Percentiles rank a stretch among this genome's conserved stretches.
phyloP scores from a whole-genome alignment of 176 grass and related monocot genomes.

The Elaeis guineensis region DNA sequence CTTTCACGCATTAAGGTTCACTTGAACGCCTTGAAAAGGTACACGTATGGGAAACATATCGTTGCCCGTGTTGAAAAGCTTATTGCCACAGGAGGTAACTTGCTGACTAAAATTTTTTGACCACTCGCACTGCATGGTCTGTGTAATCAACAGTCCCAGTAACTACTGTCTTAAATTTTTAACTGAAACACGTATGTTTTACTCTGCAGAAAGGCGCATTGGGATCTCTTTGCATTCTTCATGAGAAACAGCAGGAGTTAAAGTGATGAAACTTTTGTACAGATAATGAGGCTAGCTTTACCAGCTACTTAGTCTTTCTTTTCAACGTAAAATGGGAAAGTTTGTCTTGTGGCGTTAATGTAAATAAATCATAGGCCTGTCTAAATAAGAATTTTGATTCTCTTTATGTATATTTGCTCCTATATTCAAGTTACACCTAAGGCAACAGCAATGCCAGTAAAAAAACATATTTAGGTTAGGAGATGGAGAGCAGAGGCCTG shows the following conservation, averaged over 20 bases:
- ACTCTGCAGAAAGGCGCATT: slow-evolving; percentile 44
- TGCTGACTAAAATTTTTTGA: too few species aligned
- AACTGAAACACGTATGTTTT: background rate
- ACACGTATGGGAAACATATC: slow-evolving; percentile 9
- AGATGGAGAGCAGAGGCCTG: background rate
- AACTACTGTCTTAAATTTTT: background rate
- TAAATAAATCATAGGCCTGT: slow-evolving; percentile 83
- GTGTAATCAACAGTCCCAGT: background rate
- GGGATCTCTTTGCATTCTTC: slow-evolving; percentile 35
- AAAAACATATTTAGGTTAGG: slow-evolving; percentile 6
- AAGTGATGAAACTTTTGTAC: slow-evolving; percentile 58
- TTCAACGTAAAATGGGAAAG: slow-evolving; percentile 38
- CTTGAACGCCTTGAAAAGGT: slow-evolving; percentile 5
- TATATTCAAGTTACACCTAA: slow-evolving; percentile 9
- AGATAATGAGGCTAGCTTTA: slow-evolving; percentile 81
- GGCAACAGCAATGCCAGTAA: slow-evolving; percentile 6
- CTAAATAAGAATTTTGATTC: slow-evolving; percentile 64
- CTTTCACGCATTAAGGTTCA: slow-evolving; percentile 13
- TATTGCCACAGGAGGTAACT: background rate
- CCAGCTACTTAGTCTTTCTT: slow-evolving; percentile 35
- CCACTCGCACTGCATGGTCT: background rate
- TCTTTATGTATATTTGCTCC: slow-evolving; percentile 6
- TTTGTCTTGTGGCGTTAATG: slow-evolving; percentile 50
- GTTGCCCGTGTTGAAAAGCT: slow-evolving; percentile 11
- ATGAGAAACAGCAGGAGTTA: slow-evolving; percentile 36